Evolutionary conservation across 225 moss, liverwort and hornwort genomes (phyloP).

Genomic region (Antitrichia curtipendula): DNA sequence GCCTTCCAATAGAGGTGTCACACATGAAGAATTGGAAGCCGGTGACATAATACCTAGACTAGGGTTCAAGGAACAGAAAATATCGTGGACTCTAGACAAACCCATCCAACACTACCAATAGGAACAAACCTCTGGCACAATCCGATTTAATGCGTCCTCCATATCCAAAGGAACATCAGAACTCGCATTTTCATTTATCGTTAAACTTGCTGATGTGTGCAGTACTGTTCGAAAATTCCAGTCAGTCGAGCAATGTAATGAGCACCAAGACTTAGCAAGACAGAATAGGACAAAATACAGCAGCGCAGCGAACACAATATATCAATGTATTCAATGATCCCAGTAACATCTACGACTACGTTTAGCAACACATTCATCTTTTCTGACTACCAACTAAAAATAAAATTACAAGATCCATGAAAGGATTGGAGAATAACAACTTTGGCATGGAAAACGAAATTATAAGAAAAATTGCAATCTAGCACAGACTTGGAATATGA

Average conservation of each 20-base stretch:
- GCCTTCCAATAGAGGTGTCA: not conserved
- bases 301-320: not conserved
- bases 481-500: not conserved
- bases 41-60: not conserved
- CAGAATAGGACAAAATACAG: not conserved
- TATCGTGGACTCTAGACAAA: not conserved
- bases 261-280: not conserved
- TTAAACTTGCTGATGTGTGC: conserved; percentile 98
- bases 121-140: conserved; percentile 78
- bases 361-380: not conserved
- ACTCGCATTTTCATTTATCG: conserved; percentile 98
- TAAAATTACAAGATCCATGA: not conserved
- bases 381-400: not conserved
- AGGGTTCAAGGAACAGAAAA: not conserved
- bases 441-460: not conserved
- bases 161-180: conserved; percentile 95
- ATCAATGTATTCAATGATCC: not conserved
- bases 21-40: not conserved
- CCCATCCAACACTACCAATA: not conserved
- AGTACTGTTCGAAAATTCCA: conserved; percentile 45
- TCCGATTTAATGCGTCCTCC: conserved; percentile 92
- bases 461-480: not conserved
- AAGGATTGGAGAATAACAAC: not conserved
- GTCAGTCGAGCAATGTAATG: not conserved
- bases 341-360: not conserved